Conservation (phyloP, 2,329 filamentous ascomycete species). For the Diaporthe aspalathi region DNA sequence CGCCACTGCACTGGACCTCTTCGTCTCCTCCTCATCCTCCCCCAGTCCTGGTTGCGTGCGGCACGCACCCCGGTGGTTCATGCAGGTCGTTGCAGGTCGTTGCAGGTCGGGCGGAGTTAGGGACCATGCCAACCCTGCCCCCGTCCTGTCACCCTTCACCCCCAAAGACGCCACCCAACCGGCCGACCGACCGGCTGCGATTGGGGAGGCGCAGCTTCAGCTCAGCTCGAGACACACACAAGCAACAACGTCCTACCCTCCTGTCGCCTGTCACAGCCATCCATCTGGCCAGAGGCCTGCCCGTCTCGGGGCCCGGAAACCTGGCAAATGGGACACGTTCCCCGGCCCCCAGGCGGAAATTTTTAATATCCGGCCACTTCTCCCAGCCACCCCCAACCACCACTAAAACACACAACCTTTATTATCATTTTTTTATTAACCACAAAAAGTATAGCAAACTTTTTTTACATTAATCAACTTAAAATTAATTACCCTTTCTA, state of each 20-base stretch:
- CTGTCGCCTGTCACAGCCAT: conserved; percentile 6
- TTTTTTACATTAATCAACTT: no score
- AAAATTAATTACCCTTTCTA: no score
- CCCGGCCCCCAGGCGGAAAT: no score
- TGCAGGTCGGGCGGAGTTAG: conserved; percentile 1
- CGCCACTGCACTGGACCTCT: background rate
- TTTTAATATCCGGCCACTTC: no score
- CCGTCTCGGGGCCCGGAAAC: conserved; percentile 20
- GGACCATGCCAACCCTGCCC: conserved; percentile 6
- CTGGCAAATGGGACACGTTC: background rate
- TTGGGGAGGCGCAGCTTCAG: conserved; percentile 16
- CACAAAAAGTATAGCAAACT: no score
- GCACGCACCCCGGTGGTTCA: conserved; percentile 30
- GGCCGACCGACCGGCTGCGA: conserved; percentile 7
- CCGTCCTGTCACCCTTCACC: background rate
- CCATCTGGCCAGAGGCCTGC: background rate
- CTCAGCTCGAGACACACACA: conserved; percentile 4
- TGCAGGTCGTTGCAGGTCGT: conserved; percentile 26
- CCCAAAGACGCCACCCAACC: background rate
- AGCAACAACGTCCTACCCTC: conserved; percentile 9
- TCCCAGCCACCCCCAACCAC: no score
- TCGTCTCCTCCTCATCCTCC: background rate
- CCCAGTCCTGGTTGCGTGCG: conserved; percentile 20
- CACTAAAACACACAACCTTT: no score
- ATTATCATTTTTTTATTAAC: no score